These are phyloP conservation scores for Gentiana straminea DNA, from an alignment of 257 asterid species.

Conservation along the genomic window DNA sequence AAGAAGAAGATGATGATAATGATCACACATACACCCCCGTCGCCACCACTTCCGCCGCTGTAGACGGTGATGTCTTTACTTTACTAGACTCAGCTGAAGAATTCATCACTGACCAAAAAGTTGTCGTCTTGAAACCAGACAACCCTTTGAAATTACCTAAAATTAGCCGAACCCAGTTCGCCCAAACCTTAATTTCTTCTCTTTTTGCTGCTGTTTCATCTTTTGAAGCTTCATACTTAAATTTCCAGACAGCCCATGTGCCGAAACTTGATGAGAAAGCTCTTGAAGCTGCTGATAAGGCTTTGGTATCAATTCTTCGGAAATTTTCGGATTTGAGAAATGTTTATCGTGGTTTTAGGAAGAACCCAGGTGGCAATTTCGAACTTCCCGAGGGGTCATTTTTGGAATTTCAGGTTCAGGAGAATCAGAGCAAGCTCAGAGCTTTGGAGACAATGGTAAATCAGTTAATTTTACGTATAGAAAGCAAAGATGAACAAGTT, in stretches of 20 bases:
- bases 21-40: neutral
- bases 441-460: slow-evolving; percentile 80
- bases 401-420: slow-evolving; percentile 84
- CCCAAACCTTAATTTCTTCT: slow-evolving; percentile 44
- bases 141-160: slow-evolving; percentile 11
- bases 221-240: slow-evolving; percentile 81
- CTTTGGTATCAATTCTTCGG: slow-evolving; percentile 53
- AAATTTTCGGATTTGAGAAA: slow-evolving; percentile 61
- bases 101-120: slow-evolving; percentile 78
- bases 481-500: slow-evolving; percentile 72
- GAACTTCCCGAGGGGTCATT: slow-evolving; percentile 55
- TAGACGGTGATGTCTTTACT: slow-evolving; percentile 37
- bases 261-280: slow-evolving; percentile 53
- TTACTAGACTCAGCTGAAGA: slow-evolving; percentile 85
- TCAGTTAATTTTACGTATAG: slow-evolving; percentile 62
- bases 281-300: slow-evolving; percentile 59
- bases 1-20: slow-evolving; percentile 13
- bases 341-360: slow-evolving; percentile 34
- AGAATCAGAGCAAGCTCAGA: slow-evolving; percentile 99
- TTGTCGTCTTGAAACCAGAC: slow-evolving; percentile 84
- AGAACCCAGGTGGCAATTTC: slow-evolving; percentile 18
- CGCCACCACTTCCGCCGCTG: slow-evolving; percentile 12
- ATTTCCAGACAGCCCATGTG: slow-evolving; percentile 90
- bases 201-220: slow-evolving; percentile 67
- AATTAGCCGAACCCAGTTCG: slow-evolving; percentile 19